Base-by-base conservation (phyloP, 2,329 filamentous ascomycete species). In the Chrysoporthe austroafricana region DNA sequence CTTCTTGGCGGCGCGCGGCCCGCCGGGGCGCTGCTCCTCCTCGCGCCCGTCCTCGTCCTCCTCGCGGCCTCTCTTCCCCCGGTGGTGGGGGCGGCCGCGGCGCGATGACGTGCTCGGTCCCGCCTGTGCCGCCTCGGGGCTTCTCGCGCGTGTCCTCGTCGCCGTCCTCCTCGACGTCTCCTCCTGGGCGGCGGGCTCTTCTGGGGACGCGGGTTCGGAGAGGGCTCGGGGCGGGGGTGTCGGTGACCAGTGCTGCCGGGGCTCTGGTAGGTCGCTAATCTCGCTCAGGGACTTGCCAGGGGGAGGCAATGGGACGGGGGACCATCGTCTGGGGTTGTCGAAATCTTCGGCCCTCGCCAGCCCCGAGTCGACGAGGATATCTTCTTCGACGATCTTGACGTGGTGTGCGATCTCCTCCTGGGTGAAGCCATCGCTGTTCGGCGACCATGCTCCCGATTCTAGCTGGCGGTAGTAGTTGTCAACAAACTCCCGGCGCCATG, bases 271-370 rank as follows among this genome's bases (percentile, higher is more conserved):
- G 48, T 44, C 50, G 48, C 32, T 50, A 50, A 54, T 43, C 32
- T 63, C 50, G 62, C 62, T 63, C 3, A 63, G 62, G 50, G 62
- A 63, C 43, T 43, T 63, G n/a, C 62, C 50, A 13, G 62, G 48
- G 43, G n/a, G 54, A 57, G 16, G 46, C 36, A 21, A 56, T 4
- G 4, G 13, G 36, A 56, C 11, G 4, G 13, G 50, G 18, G 36
- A 39, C 62, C 2, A 4, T 5, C 3, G 2, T 46, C 54, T 34
- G 36, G n/a, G 50, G 11, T 32, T 44, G 3, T 21, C 18, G 54
- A 63, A 48, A 50, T 63, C 62, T n/a, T 48, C 50, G n/a, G 50
- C 50, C 21, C 32, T 13, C 21, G 54, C 36, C 14, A 21, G 62
- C 9, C 62, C 54, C 5, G 52, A 42, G 5, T 64, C 43, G 18